phyloP scores from a whole-genome alignment of 768 basidiomycete species.

The Polyporus arcularius region DNA sequence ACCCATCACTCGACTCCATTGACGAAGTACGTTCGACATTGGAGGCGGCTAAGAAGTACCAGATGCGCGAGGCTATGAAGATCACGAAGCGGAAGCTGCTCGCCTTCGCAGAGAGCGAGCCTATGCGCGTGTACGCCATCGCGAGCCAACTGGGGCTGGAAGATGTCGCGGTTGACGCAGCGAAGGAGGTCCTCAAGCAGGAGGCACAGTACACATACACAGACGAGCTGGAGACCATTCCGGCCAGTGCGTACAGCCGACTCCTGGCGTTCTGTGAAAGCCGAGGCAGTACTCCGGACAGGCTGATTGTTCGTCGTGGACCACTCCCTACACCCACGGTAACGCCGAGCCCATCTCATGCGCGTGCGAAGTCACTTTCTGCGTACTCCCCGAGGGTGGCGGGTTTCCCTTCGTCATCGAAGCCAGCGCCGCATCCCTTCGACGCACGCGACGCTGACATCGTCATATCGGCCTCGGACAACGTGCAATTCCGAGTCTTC shows the following conservation, averaged over 20 bases:
- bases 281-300: not conserved
- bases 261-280: conserved; percentile 5
- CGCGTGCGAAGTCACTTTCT: not conserved
- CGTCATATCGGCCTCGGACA: conserved; percentile 54
- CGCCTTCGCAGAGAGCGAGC: conserved; percentile 26
- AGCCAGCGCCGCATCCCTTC: conserved; percentile 30
- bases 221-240: conserved; percentile 10
- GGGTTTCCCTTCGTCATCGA: not conserved
- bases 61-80: conserved; percentile 21
- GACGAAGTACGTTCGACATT: not conserved
- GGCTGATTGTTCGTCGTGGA: not conserved
- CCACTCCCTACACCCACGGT: not conserved
- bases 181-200: not conserved
- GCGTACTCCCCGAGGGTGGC: too few relatives aligned
- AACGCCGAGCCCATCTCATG: not conserved
- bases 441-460: conserved; percentile 44
- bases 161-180: conserved; percentile 31
- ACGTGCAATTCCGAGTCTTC: conserved; percentile 50
- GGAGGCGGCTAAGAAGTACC: conserved; percentile 31
- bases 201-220: not conserved
- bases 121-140: conserved; percentile 35
- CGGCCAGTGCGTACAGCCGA: conserved; percentile 10
- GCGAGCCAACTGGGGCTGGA: conserved; percentile 33
- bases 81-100: conserved; percentile 7
- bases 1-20: conserved; percentile 16